Evolutionary conservation across 176 grass and related monocot species (phyloP).

Genomic region (Rhynchospora pubera): DNA sequence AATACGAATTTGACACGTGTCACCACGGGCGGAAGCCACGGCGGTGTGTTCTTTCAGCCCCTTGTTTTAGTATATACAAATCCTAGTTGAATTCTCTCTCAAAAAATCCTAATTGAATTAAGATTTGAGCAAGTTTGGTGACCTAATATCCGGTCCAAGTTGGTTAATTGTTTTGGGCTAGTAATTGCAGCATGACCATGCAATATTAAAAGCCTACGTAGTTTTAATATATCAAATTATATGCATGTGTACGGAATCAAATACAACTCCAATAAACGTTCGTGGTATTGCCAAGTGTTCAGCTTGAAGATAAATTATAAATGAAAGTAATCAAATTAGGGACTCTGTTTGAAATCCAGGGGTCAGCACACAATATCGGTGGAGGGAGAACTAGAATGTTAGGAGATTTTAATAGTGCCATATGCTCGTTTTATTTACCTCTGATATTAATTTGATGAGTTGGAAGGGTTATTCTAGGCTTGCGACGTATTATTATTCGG

Average conservation of each 20-base stretch:
- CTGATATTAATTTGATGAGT: background rate
- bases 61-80: background rate
- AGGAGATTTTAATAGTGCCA: background rate
- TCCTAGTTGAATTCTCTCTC: background rate
- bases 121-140: constrained; percentile 11
- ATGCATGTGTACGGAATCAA: background rate
- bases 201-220: background rate
- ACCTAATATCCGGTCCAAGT: constrained; percentile 11
- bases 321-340: background rate
- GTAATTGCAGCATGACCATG: background rate
- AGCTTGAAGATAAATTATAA: background rate
- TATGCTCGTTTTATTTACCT: background rate
- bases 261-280: background rate
- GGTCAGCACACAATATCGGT: background rate
- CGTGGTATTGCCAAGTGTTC: background rate
- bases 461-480: background rate
- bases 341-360: background rate
- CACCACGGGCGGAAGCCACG: background rate
- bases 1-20: background rate
- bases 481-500: background rate
- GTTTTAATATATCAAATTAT: background rate
- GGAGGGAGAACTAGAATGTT: background rate
- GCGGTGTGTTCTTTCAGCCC: background rate
- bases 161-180: constrained; percentile 5
- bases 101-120: background rate